Conservation (phyloP, 306 rosid species). For the Glycine tomentella region DNA sequence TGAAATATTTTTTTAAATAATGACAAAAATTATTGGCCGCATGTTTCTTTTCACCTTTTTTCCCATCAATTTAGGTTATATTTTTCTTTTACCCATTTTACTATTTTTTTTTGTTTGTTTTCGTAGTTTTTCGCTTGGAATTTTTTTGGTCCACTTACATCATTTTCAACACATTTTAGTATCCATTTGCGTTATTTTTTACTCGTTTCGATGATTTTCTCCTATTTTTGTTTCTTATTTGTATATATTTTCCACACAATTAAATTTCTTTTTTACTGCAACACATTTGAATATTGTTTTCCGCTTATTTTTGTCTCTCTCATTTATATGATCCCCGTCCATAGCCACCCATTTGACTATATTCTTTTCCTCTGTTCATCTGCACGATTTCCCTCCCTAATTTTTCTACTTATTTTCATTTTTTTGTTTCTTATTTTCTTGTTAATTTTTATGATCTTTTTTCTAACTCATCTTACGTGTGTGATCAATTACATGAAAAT, state of each 20-base stretch:
- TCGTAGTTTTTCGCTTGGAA: neutral
- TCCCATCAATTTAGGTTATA: neutral
- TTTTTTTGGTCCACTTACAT: neutral
- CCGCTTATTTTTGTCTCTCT: no score
- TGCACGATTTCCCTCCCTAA: no score
- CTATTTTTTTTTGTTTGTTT: neutral
- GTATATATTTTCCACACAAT: no score
- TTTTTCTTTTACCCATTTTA: neutral
- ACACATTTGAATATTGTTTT: no score
- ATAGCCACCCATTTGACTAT: no score
- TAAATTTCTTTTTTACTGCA: no score
- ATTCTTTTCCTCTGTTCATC: no score
- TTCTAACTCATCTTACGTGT: neutral
- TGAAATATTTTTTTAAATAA: no score
- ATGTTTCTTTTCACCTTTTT: neutral
- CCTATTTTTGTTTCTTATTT: no score
- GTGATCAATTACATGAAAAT: neutral
- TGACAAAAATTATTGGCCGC: no score
- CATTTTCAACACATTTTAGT: neutral
- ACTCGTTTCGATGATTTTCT: no score
- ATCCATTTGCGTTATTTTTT: neutral
- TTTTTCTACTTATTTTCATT: no score
- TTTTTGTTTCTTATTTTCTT: neutral
- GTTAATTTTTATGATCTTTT: neutral
- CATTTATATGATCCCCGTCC: neutral